Conservation (phyloP, 805 yeast genomes). For the Tetrapisispora iriomotensis region DNA sequence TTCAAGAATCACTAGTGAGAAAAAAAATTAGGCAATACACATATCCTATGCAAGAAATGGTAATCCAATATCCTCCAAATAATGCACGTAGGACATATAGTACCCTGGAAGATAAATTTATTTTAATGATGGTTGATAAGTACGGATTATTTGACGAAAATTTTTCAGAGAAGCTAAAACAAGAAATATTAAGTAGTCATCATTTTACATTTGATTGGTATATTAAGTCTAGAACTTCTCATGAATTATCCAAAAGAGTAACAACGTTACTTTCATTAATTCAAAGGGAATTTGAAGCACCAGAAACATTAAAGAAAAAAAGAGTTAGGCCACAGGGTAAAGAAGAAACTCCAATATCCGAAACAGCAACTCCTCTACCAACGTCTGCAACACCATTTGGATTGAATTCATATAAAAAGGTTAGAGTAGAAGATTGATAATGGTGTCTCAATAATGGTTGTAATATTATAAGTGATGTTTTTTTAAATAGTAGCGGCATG, state of each 20-base stretch:
- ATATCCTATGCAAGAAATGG: constrained; percentile 55
- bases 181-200: constrained; percentile 49
- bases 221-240: constrained; percentile 58
- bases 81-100: constrained; percentile 68
- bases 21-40: constrained; percentile 42
- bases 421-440: no score
- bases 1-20: constrained; percentile 47
- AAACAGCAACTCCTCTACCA: constrained; percentile 4
- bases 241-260: constrained; percentile 61
- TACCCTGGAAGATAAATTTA: constrained; percentile 58
- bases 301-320: constrained; percentile 44
- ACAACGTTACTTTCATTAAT: constrained; percentile 58
- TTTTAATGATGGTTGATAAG: constrained; percentile 50
- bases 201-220: constrained; percentile 67
- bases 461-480: neutral
- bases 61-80: constrained; percentile 70
- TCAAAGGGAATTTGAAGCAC: constrained; percentile 60
- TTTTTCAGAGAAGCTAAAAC: constrained; percentile 54
- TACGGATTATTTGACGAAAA: constrained; percentile 53
- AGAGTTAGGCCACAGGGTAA: constrained; percentile 16
- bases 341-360: constrained; percentile 16
- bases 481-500: no score
- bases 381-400: neutral
- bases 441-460: no score
- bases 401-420: neutral